A percentile compares a stretch with the other conserved stretches of the same genome.
These are phyloP conservation scores for Penicillium sp. DNA, from an alignment of 2,329 filamentous ascomycete species.

Conservation along the genomic window DNA sequence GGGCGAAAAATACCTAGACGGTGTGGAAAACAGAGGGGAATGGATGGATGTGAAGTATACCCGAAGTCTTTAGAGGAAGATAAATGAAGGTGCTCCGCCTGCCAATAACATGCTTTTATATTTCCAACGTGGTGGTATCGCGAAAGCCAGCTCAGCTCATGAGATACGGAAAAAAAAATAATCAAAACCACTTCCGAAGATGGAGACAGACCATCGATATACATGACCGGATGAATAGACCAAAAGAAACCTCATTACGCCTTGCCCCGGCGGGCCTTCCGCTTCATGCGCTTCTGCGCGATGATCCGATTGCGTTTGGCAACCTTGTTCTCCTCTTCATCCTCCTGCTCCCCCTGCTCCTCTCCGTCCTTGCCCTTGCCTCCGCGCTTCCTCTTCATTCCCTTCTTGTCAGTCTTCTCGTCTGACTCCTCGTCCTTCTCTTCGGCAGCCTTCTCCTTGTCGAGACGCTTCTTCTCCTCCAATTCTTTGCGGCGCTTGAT, in stretches of 20 bases:
- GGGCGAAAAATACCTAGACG: slow-evolving; percentile 38
- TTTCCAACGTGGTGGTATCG: slow-evolving; percentile 23
- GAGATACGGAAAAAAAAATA: slow-evolving; percentile 14
- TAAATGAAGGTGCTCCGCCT: not conserved
- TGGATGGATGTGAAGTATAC: slow-evolving; percentile 11
- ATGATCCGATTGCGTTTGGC: slow-evolving; percentile 76
- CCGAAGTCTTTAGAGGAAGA: not conserved
- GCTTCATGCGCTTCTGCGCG: slow-evolving; percentile 77
- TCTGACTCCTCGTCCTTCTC: slow-evolving; percentile 34
- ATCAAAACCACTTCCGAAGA: not conserved
- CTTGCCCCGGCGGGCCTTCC: slow-evolving; percentile 61
- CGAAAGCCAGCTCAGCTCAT: slow-evolving; percentile 14
- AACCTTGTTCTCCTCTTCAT: slow-evolving; percentile 54
- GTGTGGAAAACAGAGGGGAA: not conserved
- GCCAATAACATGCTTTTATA: slow-evolving; percentile 28
- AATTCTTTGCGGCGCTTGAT: slow-evolving; percentile 68
- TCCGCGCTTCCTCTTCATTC: slow-evolving; percentile 36
- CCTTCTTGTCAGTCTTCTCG: slow-evolving; percentile 28
- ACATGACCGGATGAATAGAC: slow-evolving; percentile 9
- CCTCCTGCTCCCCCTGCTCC: slow-evolving; percentile 35
- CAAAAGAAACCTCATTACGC: slow-evolving; percentile 17
- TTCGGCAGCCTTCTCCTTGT: slow-evolving; percentile 15
- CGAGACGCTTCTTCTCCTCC: slow-evolving; percentile 32
- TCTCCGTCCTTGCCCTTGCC: slow-evolving; percentile 23
- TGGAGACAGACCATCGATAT: slow-evolving; percentile 10